Evolutionary conservation across 768 basidiomycete species (phyloP), one percentile per base, ranked within the genome.

Genomic region (Dioszegia aurantiaca): DNA sequence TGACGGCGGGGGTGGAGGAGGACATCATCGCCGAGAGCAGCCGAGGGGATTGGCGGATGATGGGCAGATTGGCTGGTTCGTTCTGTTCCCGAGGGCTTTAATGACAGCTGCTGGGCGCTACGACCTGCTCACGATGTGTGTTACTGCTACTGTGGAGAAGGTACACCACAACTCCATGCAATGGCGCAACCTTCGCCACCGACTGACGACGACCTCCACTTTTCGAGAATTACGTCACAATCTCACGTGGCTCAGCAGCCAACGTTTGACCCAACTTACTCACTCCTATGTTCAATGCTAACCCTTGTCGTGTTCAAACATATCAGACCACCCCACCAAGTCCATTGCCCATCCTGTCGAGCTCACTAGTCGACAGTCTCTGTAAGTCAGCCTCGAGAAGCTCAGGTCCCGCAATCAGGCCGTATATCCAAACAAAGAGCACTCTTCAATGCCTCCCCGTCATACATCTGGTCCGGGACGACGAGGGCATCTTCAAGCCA

Each of bases 281-380:
- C 31, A 10, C 48, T 49, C 30, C 48, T 37, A 9, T 49, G 31
- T 49, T 10, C 48, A n/a, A n/a, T 47, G 16, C 17, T 9, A 9
- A 27, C 46, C 27, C n/a, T 28, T 16, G 8, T 10, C 26, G 14
- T 5, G 27, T 30, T 19, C 12, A 41, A 10, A 44, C 23, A 44
- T 26, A n/a, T 3, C 51, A 44, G n/a, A 28, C 41, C 8, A 2
- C 11, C 4, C 54, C 42, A 12, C 11, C 27, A n/a, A 9, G n/a
- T 27, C 30, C 12, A 42, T 24, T 45, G 43, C 40, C 54, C 54
- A 55, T 10, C 43, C 54, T 45, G 40, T 55, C 54, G 28, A 21
- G 30, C 10, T 27, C 54, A 26, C 27, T 43, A 55, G 27, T 37
- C 12, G 54, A 43, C 21, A 31, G 14, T n/a, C 26, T 43, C 23